These are phyloP conservation scores for Chamaecyparis obtusa DNA, from an alignment of 75 land plant genomes.

Conservation along the genomic window DNA sequence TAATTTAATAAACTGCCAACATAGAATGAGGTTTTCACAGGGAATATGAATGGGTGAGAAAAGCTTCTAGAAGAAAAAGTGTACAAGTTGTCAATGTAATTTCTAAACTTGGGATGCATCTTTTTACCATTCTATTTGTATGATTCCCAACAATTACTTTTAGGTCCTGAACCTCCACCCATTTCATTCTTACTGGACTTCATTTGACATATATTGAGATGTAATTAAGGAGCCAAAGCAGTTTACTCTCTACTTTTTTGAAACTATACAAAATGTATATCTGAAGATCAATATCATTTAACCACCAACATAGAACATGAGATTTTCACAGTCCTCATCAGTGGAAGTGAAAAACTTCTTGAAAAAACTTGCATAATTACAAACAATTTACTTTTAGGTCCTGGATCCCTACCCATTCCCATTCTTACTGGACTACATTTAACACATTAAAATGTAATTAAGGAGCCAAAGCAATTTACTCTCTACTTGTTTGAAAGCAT, in stretches of 20 bases:
- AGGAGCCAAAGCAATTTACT: not conserved
- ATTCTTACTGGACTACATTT: not conserved
- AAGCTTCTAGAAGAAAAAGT: too few relatives aligned
- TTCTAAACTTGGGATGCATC: not conserved
- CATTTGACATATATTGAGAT: not conserved
- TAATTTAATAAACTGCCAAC: not conserved
- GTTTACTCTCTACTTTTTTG: not conserved
- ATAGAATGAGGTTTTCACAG: too few relatives aligned
- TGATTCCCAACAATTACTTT: not conserved
- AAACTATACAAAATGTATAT: not conserved
- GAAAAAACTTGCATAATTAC: too few relatives aligned
- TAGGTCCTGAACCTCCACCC: not conserved
- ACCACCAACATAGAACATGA: too few relatives aligned
- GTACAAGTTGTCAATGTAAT: not conserved
- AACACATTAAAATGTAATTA: not conserved
- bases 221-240: not conserved
- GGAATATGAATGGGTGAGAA: too few relatives aligned
- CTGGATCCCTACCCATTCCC: not conserved
- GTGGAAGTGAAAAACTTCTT: too few relatives aligned
- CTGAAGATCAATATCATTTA: not conserved
- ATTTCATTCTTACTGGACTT: not conserved
- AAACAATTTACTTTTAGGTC: not conserved
- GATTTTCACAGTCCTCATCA: too few relatives aligned
- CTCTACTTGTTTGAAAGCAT: not conserved
- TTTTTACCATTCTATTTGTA: conserved; percentile 1